Base-by-base conservation (phyloP, 2,329 filamentous ascomycete genomes). In the Arthrobotrys megalospora region DNA sequence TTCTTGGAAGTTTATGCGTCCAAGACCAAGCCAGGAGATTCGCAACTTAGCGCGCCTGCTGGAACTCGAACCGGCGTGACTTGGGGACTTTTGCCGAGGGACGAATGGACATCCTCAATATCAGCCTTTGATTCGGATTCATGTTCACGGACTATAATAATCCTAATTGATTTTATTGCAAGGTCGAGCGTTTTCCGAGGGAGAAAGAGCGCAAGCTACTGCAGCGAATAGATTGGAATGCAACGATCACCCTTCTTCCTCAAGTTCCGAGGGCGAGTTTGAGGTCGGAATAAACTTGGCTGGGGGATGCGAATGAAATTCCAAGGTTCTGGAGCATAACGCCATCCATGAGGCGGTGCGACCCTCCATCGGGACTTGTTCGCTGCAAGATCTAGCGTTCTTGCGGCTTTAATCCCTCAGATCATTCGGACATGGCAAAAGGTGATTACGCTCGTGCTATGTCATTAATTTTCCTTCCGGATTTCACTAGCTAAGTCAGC, bases 1-100 rank as follows among this genome's bases (percentile, higher is more conserved):
- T 71, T 77, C 75, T 78, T 78, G 75, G 75, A 78, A 78, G 67
- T 78, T 78, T 65, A 78, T 78, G 75, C 75, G 47, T 63, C 55
- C 6, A 62, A 48, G 38, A 63, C 67, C 67, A 47, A 68, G 75
- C 67, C 67, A 72, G 75, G 75, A 78, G 58, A 78, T 78, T 78
- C 75, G 75, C 63, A 78, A 78, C 75, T 78, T 72, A 78, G 75
- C 75, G 75, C 75, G 75, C 75, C 75, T 72, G 67, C 75, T 78
- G 67, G 52, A 78, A 78, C 75, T 52, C 71, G 67, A 45, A 60
- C 21, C 62, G 62, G 75, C 66, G 73, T 77, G 67, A 77, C 66
- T 67, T 64, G 62, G 43, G 63, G 62, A 52, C n/a, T 78, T 78
- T 78, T 78, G 45, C 75, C 75, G 67, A 68, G 67, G 67, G 32